Evolutionary conservation across 495 filamentous ascomycete genomes (phyloP).

Genomic region (Penicillium canescens): DNA sequence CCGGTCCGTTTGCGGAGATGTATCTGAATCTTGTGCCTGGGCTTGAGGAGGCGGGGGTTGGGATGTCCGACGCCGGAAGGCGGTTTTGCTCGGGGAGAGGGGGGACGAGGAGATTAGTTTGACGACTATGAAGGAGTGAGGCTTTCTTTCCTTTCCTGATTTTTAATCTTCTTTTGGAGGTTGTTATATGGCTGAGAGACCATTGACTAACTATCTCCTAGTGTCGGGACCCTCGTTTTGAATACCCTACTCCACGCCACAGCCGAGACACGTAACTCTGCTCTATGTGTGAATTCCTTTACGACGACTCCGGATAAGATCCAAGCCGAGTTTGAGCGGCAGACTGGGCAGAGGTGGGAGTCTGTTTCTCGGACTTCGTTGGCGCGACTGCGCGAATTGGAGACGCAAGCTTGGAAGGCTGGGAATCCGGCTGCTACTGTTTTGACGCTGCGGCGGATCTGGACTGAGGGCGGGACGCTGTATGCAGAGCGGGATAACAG

Average conservation of each 20-base stretch:
- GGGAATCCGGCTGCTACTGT: slow-evolving; percentile 53
- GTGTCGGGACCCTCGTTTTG: slow-evolving; percentile 66
- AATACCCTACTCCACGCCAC: slow-evolving; percentile 55
- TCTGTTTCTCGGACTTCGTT: slow-evolving; percentile 54
- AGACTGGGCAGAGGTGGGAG: slow-evolving; percentile 53
- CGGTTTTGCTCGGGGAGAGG: slow-evolving; percentile 55
- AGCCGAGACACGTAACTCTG: slow-evolving; percentile 49
- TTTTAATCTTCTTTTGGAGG: neutral
- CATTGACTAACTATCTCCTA: slow-evolving; percentile 24
- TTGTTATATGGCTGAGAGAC: neutral
- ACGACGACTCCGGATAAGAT: slow-evolving; percentile 63
- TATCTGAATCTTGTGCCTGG: slow-evolving; percentile 47
- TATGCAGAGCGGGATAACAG: slow-evolving; percentile 68
- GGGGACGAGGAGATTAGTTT: slow-evolving; percentile 60
- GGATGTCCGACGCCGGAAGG: slow-evolving; percentile 53
- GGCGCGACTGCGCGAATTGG: slow-evolving; percentile 49
- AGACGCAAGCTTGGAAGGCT: slow-evolving; percentile 56
- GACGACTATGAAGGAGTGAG: slow-evolving; percentile 68
- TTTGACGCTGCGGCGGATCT: slow-evolving; percentile 64
- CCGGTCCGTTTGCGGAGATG: slow-evolving; percentile 69
- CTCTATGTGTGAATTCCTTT: slow-evolving; percentile 70
- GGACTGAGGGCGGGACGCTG: slow-evolving; percentile 70
- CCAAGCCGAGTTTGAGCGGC: slow-evolving; percentile 63
- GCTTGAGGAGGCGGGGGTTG: slow-evolving; percentile 46
- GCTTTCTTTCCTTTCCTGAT: slow-evolving; percentile 10